Evolutionary conservation across 1,284 basidiomycete genomes (phyloP).

Genomic region (Ceratobasidium sp.): DNA sequence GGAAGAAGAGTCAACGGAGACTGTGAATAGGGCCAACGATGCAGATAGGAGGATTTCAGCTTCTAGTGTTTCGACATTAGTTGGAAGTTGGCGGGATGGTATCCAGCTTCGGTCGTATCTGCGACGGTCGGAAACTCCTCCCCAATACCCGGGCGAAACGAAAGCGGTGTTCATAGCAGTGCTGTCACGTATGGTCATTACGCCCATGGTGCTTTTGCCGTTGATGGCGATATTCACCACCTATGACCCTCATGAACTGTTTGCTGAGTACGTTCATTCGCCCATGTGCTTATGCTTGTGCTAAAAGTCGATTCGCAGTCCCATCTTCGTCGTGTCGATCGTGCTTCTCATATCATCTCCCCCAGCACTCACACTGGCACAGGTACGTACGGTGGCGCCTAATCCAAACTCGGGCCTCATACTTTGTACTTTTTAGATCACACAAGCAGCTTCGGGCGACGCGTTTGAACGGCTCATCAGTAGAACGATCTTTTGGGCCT

Average conservation of each 20-base stretch:
- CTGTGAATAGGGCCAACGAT: neutral
- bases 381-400: slow-evolving; percentile 59
- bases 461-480: slow-evolving; percentile 91
- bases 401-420: slow-evolving; percentile 13
- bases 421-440: slow-evolving; percentile 71
- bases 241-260: slow-evolving; percentile 70
- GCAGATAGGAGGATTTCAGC: slow-evolving; percentile 40
- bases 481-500: slow-evolving; percentile 83
- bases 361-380: slow-evolving; percentile 83
- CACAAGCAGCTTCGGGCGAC: slow-evolving; percentile 86
- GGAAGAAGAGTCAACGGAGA: slow-evolving; percentile 1
- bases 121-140: slow-evolving; percentile 53
- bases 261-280: slow-evolving; percentile 71
- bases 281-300: slow-evolving; percentile 46
- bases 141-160: slow-evolving; percentile 67
- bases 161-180: slow-evolving; percentile 85
- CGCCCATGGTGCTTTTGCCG: slow-evolving; percentile 81
- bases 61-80: slow-evolving; percentile 54
- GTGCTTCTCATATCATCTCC: slow-evolving; percentile 81
- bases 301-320: slow-evolving; percentile 61
- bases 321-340: slow-evolving; percentile 83
- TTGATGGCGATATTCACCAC: slow-evolving; percentile 72
- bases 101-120: slow-evolving; percentile 17
- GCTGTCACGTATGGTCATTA: slow-evolving; percentile 84
- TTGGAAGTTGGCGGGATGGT: slow-evolving; percentile 53